Evolutionary conservation across 179 eudicot species (phyloP), one percentile per base, ranked within the genome.

Genomic region (Amaranthus tricolor): DNA sequence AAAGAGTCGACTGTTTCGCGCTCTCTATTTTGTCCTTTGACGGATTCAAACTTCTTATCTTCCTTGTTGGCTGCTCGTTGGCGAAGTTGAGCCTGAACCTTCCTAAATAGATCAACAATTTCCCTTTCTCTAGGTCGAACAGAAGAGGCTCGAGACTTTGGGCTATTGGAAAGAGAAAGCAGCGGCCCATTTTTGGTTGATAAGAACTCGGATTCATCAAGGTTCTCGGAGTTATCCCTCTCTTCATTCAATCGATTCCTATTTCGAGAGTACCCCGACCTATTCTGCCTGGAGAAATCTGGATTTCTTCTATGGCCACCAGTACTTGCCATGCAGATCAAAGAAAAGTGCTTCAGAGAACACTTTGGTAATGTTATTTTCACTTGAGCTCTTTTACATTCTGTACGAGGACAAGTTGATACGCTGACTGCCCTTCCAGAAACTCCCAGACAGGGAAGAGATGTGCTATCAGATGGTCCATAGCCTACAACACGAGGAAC

Each of bases 71-170:
- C 90, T 6, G 87, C 81, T 84, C 85, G 81, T 80, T 93, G 93
- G 57, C 97, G 89, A 69, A 95, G 93, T 68, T 88, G 86, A 54
- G 88, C 91, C 82, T 93, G 95, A 76, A 93, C 92, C 82, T 85
- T 89, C 45, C 84, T 78, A 73, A 96, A 96, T 48, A 96, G 81
- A 76, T 93, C 91, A 48, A 96, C 91, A 78, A 96, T 87, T 81
- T 88, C 98, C 79, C 77, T 86, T 78, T 93, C 97, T 78, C 89
- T 85, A 9, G 88, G 91, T 43, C 98, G 91, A 77, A 84, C 54
- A 59, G 93, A 82, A 43, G 94, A 83, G 40, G 94, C 83, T 68
- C 87, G 90, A 74, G 78, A 77, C 64, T 79, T 93, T n/a, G 82
- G 79, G 70, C 74, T 74, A 62, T 79, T 79, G 43, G 90, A 84